Conservation (phyloP, 2,329 filamentous ascomycete genomes). For the Colletotrichum tofieldiae region DNA sequence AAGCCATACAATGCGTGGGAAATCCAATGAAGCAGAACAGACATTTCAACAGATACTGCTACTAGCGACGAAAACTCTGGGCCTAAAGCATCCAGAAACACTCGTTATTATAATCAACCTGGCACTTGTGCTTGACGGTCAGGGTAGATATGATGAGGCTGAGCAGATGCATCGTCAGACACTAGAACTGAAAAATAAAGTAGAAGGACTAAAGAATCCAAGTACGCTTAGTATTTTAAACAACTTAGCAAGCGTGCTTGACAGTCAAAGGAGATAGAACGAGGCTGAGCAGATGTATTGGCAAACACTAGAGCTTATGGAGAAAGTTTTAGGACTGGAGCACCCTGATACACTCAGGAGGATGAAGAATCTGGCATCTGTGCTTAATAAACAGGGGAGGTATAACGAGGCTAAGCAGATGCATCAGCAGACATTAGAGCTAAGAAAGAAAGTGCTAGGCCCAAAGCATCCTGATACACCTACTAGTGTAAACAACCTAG, state of each 20-base stretch:
- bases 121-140: background rate
- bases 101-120: constrained; percentile 36
- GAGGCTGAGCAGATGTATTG: constrained; percentile 44
- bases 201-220: constrained; percentile 41
- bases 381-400: background rate
- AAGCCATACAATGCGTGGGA: too few species aligned
- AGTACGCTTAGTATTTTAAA: constrained; percentile 32
- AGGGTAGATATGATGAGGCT: constrained; percentile 38
- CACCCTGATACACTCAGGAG: constrained; percentile 35
- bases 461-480: constrained; percentile 32
- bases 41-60: too few species aligned
- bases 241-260: constrained; percentile 35
- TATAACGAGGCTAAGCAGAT: constrained; percentile 44
- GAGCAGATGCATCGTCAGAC: constrained; percentile 40
- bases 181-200: constrained; percentile 36
- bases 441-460: constrained; percentile 37
- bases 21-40: too few species aligned
- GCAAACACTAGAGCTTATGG: constrained; percentile 33
- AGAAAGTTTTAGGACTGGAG: constrained; percentile 41
- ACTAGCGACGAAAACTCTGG: constrained; percentile 4
- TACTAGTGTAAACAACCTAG: too few species aligned
- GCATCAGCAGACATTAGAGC: constrained; percentile 35
- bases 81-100: constrained; percentile 40
- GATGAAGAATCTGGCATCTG: constrained; percentile 40
- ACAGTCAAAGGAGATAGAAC: background rate